A percentile compares a stretch with the other conserved stretches of the same genome.
phyloP scores from a whole-genome alignment of 352 stramenopile genomes.

The Blastocystis sp. region DNA sequence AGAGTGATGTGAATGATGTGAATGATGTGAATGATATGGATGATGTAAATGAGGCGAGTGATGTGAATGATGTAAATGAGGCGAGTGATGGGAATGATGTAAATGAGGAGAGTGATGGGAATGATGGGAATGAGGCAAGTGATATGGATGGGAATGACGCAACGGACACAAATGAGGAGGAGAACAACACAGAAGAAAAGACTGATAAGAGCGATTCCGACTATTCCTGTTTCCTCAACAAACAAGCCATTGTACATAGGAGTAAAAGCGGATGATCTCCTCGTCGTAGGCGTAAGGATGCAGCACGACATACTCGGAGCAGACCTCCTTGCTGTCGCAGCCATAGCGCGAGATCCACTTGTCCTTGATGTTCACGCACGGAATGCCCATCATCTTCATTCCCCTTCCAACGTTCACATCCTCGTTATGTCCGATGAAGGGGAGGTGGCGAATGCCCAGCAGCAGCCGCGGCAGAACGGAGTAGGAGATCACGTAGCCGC shows the following conservation, averaged over 20 bases:
- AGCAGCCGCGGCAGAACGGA: conserved; percentile 20
- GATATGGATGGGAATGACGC: conserved; percentile 66
- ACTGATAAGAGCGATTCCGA: no score
- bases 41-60: conserved; percentile 21
- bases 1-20: conserved; percentile 57
- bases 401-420: conserved; percentile 60
- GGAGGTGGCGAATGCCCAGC: conserved; percentile 25
- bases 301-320: conserved; percentile 28
- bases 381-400: conserved; percentile 34
- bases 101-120: conserved; percentile 34
- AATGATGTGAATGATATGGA: no score
- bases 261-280: background rate
- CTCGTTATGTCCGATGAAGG: conserved; percentile 59
- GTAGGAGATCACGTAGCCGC: conserved; percentile 57
- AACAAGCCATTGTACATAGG: background rate
- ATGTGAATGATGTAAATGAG: conserved; percentile 71
- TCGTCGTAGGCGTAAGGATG: conserved; percentile 9
- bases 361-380: background rate
- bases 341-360: conserved; percentile 46
- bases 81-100: conserved; percentile 56
- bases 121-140: background rate
- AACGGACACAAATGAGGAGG: conserved; percentile 27
- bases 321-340: conserved; percentile 4
- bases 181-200: background rate
- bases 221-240: background rate